Percentiles rank a stretch among this genome's conserved stretches.
Evolutionary conservation across 345 rosid genomes (phyloP).

Genomic region (Sisymbrium irio): DNA sequence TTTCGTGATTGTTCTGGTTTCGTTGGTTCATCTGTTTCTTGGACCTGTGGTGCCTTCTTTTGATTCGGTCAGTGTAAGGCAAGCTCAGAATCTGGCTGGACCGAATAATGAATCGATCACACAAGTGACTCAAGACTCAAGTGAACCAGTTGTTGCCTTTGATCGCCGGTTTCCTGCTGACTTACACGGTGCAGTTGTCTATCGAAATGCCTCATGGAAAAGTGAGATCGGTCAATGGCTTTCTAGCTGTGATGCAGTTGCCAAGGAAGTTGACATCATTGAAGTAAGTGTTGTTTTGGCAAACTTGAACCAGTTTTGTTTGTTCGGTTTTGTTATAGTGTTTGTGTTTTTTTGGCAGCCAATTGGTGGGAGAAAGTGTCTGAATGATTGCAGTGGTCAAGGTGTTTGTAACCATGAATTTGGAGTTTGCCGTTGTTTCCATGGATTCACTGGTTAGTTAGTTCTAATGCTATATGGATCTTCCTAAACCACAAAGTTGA

Average conservation of each 20-base stretch:
- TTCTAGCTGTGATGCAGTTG: constrained; percentile 69
- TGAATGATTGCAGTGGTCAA: constrained; percentile 66
- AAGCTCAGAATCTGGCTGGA: constrained; percentile 46
- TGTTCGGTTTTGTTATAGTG: background rate
- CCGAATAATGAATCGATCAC: constrained; percentile 46
- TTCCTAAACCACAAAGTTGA: background rate
- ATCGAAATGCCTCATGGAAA: constrained; percentile 87
- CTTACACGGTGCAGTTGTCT: constrained; percentile 62
- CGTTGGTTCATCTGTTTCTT: constrained; percentile 67
- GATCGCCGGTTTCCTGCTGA: constrained; percentile 70
- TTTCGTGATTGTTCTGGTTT: constrained; percentile 57
- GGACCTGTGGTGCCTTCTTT: constrained; percentile 73
- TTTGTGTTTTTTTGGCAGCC: constrained; percentile 45
- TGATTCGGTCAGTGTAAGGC: constrained; percentile 46
- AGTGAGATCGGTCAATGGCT: constrained; percentile 86
- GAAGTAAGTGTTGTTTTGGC: constrained; percentile 47
- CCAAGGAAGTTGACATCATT: constrained; percentile 46
- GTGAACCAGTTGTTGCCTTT: constrained; percentile 37
- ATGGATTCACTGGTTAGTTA: constrained; percentile 73
- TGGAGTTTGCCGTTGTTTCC: constrained; percentile 86
- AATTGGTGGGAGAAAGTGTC: constrained; percentile 68
- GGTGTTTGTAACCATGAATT: constrained; percentile 86
- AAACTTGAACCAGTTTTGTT: background rate
- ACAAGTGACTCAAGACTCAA: constrained; percentile 22
- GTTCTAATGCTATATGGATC: constrained; percentile 12